phyloP scores from a whole-genome alignment of 768 basidiomycete species.

The Russula earlei region DNA sequence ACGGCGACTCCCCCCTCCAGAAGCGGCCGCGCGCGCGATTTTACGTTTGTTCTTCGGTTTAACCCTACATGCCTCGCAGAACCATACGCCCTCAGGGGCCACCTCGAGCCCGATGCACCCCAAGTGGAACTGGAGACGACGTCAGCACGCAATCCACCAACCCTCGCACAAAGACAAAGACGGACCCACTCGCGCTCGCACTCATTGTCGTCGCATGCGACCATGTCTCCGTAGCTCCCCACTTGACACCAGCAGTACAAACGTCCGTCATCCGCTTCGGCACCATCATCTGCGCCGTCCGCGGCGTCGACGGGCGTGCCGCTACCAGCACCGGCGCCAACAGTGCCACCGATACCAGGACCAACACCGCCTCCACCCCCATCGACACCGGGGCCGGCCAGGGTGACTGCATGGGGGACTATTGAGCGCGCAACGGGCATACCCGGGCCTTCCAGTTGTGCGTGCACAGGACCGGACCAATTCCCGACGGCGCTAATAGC shows the following conservation, averaged over 20 bases:
- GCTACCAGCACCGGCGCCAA: conserved; percentile 23
- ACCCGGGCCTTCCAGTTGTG: conserved; percentile 66
- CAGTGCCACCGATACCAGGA: neutral
- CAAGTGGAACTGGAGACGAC: conserved; percentile 59
- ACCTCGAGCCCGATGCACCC: conserved; percentile 58
- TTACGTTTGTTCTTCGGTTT: conserved; percentile 44
- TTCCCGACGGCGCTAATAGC: conserved; percentile 28
- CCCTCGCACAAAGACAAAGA: neutral
- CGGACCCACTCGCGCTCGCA: conserved; percentile 90
- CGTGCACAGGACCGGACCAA: conserved; percentile 31
- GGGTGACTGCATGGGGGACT: conserved; percentile 27
- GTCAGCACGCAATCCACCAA: neutral
- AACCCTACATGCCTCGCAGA: conserved; percentile 54
- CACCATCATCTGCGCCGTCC: conserved; percentile 45
- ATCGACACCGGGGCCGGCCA: conserved; percentile 33
- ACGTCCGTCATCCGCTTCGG: conserved; percentile 45
- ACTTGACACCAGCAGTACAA: conserved; percentile 82
- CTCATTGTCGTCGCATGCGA: conserved; percentile 75
- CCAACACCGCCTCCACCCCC: conserved; percentile 19
- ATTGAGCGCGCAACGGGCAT: conserved; percentile 56
- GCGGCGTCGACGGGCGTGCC: conserved; percentile 43
- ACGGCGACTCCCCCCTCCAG: conserved; percentile 38
- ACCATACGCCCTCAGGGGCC: conserved; percentile 67
- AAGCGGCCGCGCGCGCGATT: conserved; percentile 29
- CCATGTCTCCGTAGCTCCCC: conserved; percentile 89